These are phyloP conservation scores for Brasilioporus rufonigricans DNA, from an alignment of 768 basidiomycete genomes.

Conservation along the genomic window DNA sequence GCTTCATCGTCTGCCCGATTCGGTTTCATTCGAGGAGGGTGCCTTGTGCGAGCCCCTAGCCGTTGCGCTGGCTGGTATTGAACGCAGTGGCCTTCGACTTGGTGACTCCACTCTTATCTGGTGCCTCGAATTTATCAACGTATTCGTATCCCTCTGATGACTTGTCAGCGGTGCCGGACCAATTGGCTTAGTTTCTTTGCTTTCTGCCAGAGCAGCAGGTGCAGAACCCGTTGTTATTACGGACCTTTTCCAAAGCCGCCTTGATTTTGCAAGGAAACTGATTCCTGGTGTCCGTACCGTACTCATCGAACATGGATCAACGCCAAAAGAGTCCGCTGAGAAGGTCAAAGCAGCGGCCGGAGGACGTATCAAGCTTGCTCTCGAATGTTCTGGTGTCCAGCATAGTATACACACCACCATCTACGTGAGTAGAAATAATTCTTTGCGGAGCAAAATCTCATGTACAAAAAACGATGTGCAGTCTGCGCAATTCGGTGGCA, in stretches of 20 bases:
- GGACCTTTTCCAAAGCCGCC: conserved; percentile 60
- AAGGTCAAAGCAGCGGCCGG: conserved; percentile 52
- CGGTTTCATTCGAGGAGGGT: conserved; percentile 65
- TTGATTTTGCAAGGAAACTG: conserved; percentile 63
- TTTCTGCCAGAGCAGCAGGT: conserved; percentile 65
- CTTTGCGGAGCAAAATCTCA: neutral
- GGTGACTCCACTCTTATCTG: conserved; percentile 64
- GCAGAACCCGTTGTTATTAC: conserved; percentile 71
- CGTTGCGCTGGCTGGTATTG: conserved; percentile 66
- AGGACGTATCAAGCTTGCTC: conserved; percentile 46
- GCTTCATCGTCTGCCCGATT: conserved; percentile 63
- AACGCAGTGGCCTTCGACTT: conserved; percentile 60
- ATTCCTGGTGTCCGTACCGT: conserved; percentile 59
- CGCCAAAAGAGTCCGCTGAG: conserved; percentile 49
- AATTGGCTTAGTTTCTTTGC: conserved; percentile 59
- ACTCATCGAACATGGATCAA: conserved; percentile 46
- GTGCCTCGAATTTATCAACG: conserved; percentile 29
- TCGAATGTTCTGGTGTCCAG: conserved; percentile 67
- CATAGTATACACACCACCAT: conserved; percentile 59
- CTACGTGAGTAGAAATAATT: conserved; percentile 38
- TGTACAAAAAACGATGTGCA: conserved; percentile 18
- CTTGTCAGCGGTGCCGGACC: conserved; percentile 59
- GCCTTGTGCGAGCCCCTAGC: conserved; percentile 66
- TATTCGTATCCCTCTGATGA: conserved; percentile 12
- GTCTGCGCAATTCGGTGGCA: conserved; percentile 64